Conservation (phyloP, 1,284 basidiomycete species). For the Sporisorium reilianum region DNA sequence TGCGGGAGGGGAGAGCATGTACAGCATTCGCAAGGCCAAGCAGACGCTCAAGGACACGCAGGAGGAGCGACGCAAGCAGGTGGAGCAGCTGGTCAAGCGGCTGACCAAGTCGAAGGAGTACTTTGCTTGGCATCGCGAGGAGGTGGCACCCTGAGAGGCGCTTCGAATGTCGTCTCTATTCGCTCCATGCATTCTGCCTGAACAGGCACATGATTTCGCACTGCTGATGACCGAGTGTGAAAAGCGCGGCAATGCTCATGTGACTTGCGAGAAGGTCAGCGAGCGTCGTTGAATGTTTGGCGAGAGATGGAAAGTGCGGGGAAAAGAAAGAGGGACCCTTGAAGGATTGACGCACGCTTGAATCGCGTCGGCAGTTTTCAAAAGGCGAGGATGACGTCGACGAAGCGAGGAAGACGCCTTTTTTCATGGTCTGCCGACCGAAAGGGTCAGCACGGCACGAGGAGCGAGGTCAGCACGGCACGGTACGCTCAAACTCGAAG, state of each 20-base stretch:
- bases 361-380: neutral
- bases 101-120: constrained; percentile 46
- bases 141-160: constrained; percentile 26
- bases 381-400: constrained; percentile 5
- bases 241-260: neutral
- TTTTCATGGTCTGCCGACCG: constrained; percentile 1
- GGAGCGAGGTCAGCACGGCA: neutral
- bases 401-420: neutral
- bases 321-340: constrained; percentile 1
- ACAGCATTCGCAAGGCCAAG: constrained; percentile 44
- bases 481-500: neutral
- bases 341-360: neutral
- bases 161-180: neutral
- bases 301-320: constrained; percentile 4
- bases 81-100: constrained; percentile 35
- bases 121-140: constrained; percentile 54
- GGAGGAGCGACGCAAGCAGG: constrained; percentile 37
- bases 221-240: constrained; percentile 4
- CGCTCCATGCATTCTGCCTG: neutral
- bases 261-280: neutral
- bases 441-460: constrained; percentile 1
- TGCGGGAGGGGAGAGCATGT: constrained; percentile 30
- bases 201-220: neutral
- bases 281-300: neutral
- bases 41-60: constrained; percentile 47